Evolutionary conservation across 2,329 filamentous ascomycete genomes (phyloP), one percentile per base, ranked within the genome.

Genomic region (Fusarium sp.): DNA sequence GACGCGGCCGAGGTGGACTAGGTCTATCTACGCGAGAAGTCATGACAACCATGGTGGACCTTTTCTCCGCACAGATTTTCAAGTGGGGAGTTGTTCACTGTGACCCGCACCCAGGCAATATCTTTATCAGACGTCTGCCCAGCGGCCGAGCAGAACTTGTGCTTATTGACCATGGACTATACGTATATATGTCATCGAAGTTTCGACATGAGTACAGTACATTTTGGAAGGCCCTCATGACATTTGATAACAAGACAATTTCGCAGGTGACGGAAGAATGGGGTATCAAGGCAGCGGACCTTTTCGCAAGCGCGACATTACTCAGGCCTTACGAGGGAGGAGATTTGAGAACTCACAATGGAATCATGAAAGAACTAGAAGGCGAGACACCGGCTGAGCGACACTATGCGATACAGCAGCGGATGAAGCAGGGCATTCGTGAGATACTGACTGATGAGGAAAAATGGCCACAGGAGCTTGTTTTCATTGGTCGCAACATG

Each of bases 11-110:
- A 58, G 94, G 93, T 45, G 95, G 95, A 0, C 85, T 98, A 0
- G 95, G 95, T 0, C 80, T 99, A 4, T 88, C 86, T 8, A 81
- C 92, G 27, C 91, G 90, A 71, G 89, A 94, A 56, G 92, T 97
- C 56, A 98, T 98, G 95, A 90, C 89, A 6, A 97, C 92, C 29
- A 97, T 98, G 88, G 86, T 97, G 45, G 94, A 97, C 73, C 84
- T 98, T 31, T 99, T 98, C 80, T 91, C 89, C n/a, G 93, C 92
- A 3, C 94, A 98, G 73, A 98, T 98, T 84, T 99, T 97, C 80
- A 89, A 96, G 64, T 98, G 92, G 91, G 95, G 95, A 11, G 85
- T 91, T 38, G 91, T 98, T 0, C 94, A 99, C 79, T 97, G 94
- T 77, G 95, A 99, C 74, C 95, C 95, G 9, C 95, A 99, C 72